phyloP scores from a whole-genome alignment of 129 eudicot genomes.

The Cynara cardunculus region DNA sequence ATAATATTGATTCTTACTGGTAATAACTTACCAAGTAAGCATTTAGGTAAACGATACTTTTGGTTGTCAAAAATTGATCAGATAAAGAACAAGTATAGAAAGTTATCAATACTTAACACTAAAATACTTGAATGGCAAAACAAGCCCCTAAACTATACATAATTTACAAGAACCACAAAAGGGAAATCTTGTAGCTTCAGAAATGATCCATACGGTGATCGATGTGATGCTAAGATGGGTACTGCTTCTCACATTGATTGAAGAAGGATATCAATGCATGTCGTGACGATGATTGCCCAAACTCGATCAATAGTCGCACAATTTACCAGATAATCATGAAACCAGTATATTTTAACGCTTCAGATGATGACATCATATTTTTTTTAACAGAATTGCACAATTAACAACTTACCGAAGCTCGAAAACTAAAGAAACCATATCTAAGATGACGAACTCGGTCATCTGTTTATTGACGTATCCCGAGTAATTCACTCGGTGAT shows the following conservation, averaged over 20 bases:
- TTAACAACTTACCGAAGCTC: neutral
- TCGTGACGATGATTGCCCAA: neutral
- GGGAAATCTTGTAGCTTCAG: neutral
- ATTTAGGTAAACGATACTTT: no score
- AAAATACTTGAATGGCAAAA: neutral
- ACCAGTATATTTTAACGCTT: neutral
- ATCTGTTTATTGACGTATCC: neutral
- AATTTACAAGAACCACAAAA: neutral
- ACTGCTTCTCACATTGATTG: neutral
- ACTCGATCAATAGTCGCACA: neutral
- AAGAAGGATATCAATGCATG: neutral
- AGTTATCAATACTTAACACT: neutral
- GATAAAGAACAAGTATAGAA: neutral
- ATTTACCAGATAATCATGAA: neutral
- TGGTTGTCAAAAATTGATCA: no score
- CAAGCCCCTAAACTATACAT: neutral
- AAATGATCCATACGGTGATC: neutral
- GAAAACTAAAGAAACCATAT: neutral
- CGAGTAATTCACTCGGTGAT: neutral
- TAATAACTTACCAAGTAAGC: no score
- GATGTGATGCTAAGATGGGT: neutral
- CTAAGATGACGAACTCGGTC: neutral
- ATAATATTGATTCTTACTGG: no score
- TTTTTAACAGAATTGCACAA: neutral
- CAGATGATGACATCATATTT: neutral